phyloP scores from a whole-genome alignment of 2,329 filamentous ascomycete genomes.

The Penicillium sp. region DNA sequence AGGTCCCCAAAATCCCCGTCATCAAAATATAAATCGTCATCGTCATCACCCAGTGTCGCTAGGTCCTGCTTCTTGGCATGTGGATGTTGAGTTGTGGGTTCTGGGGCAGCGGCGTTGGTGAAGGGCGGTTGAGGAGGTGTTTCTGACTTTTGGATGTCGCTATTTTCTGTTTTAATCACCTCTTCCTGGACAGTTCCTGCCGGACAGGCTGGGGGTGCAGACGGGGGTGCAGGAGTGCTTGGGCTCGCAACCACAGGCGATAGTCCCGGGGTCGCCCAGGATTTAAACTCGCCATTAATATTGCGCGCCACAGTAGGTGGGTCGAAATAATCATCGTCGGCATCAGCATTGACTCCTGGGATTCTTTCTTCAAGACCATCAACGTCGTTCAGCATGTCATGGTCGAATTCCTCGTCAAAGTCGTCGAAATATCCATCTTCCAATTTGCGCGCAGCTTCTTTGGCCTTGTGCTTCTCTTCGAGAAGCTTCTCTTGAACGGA shows the following conservation, averaged over 20 bases:
- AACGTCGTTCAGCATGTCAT: constrained; percentile 44
- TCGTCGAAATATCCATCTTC: constrained; percentile 38
- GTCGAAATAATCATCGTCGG: constrained; percentile 40
- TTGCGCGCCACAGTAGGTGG: constrained; percentile 27
- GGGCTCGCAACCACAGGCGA: constrained; percentile 39
- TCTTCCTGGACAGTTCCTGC: background rate
- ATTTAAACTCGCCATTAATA: constrained; percentile 23
- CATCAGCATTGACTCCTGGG: constrained; percentile 49
- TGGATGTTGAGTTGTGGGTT: background rate
- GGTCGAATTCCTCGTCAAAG: constrained; percentile 46
- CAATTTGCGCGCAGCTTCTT: constrained; percentile 46
- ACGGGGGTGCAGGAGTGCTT: constrained; percentile 22
- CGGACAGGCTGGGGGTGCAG: constrained; percentile 9
- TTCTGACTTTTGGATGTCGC: background rate
- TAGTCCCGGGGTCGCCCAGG: constrained; percentile 36
- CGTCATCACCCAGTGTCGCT: constrained; percentile 20
- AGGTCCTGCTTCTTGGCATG: constrained; percentile 1
- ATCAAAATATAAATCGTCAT: constrained; percentile 49
- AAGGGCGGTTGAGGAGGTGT: background rate
- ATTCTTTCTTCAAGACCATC: constrained; percentile 49
- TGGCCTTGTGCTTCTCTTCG: constrained; percentile 60
- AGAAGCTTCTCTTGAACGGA: constrained; percentile 59
- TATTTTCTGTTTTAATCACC: background rate
- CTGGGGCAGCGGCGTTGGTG: background rate
- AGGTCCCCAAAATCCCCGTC: constrained; percentile 48